Percentiles rank a stretch among this genome's conserved stretches.
phyloP scores from a whole-genome alignment of 75 land plant species.

The Selaginella tamariscina region DNA sequence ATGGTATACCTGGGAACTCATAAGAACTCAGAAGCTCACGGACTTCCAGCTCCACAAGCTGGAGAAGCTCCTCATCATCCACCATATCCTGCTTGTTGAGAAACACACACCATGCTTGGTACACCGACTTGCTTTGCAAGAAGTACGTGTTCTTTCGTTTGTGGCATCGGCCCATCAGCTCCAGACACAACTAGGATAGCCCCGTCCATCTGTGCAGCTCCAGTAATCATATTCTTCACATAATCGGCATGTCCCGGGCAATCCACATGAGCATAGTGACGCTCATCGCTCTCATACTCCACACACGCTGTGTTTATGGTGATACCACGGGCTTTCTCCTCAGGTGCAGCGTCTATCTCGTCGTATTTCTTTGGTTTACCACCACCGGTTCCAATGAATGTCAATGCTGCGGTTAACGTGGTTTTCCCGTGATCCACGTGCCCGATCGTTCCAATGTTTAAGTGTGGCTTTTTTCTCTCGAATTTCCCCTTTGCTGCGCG shows the following conservation, averaged over 20 bases:
- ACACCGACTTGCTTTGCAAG: conserved; percentile 94
- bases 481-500: conserved; percentile 88
- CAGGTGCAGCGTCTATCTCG: conserved; percentile 97
- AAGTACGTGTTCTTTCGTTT: conserved; percentile 94
- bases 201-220: conserved; percentile 94
- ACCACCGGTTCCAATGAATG: conserved; percentile 72
- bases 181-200: conserved; percentile 87
- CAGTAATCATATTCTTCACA: conserved; percentile 94
- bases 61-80: background rate
- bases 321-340: conserved; percentile 83
- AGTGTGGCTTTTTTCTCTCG: conserved; percentile 88
- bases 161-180: conserved; percentile 95
- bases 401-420: conserved; percentile 87
- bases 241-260: conserved; percentile 97
- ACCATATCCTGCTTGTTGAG: conserved; percentile 69
- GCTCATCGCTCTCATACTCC: conserved; percentile 79
- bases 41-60: conserved; percentile 87
- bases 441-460: conserved; percentile 93
- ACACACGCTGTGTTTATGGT: conserved; percentile 93
- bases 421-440: conserved; percentile 99
- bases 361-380: conserved; percentile 77
- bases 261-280: conserved; percentile 85
- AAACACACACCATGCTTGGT: conserved; percentile 84
- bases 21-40: conserved; percentile 72
- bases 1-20: conserved; percentile 90